Evolutionary conservation across 306 rosid genomes (phyloP).

Genomic region (Cicer bijugum): DNA sequence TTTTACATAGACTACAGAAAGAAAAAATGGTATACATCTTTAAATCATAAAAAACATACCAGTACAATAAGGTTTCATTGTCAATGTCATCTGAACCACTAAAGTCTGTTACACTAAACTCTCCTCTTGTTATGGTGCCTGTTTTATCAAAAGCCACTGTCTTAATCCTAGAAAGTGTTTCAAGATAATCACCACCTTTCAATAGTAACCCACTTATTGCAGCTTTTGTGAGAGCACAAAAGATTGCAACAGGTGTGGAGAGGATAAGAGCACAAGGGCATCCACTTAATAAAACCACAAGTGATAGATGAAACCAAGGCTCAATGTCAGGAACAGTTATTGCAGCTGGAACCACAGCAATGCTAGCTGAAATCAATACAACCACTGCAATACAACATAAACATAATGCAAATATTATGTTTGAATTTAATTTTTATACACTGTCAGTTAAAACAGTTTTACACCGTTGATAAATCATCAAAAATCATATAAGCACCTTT

Average conservation of each 20-base stretch:
- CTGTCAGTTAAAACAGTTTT: no score
- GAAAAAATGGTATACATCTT: no score
- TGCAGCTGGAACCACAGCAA: conserved; percentile 68
- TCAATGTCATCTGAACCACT: conserved; percentile 53
- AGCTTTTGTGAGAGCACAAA: conserved; percentile 85
- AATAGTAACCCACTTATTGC: conserved; percentile 77
- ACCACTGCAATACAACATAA: conserved; percentile 60
- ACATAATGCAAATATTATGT: no score
- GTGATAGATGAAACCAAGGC: conserved; percentile 75
- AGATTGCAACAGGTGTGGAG: conserved; percentile 87
- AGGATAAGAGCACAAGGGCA: conserved; percentile 94
- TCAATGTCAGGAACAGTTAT: conserved; percentile 56
- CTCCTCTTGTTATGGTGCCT: conserved; percentile 85
- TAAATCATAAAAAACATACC: conserved; percentile 47
- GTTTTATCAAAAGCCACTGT: conserved; percentile 85
- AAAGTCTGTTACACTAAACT: conserved; percentile 68
- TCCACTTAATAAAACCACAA: conserved; percentile 89
- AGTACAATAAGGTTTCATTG: conserved; percentile 65
- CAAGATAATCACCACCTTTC: conserved; percentile 91
- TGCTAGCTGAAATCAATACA: conserved; percentile 57
- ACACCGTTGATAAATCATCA: no score
- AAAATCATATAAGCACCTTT: no score
- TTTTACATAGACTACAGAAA: no score
- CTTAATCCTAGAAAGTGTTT: conserved; percentile 70
- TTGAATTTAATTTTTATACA: no score